phyloP scores from a whole-genome alignment of 331 rosid genomes.

The Rhamnella rubrinervis region DNA sequence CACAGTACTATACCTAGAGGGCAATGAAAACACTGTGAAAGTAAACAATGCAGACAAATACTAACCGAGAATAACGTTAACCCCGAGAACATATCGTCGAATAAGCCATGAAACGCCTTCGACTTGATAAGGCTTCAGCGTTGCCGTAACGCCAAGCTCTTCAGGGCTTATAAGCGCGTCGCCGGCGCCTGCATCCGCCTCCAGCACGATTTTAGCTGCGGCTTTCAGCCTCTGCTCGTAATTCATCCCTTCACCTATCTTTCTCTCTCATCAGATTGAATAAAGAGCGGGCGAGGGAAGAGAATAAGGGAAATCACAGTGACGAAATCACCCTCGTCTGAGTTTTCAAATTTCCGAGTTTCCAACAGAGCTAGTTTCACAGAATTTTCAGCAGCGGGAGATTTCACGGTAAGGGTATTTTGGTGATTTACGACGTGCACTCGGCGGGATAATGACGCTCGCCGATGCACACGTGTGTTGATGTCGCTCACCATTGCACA shows the following conservation, averaged over 20 bases:
- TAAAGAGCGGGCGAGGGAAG: not conserved
- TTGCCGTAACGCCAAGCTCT: constrained; percentile 65
- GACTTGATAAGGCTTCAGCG: constrained; percentile 77
- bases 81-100: constrained; percentile 74
- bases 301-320: not conserved
- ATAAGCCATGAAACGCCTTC: constrained; percentile 91
- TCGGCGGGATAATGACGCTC: not conserved
- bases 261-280: constrained; percentile 4
- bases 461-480: not conserved
- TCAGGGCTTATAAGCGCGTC: constrained; percentile 28
- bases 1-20: too few relatives aligned
- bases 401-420: not conserved
- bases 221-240: constrained; percentile 64
- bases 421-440: not conserved
- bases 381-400: too few relatives aligned
- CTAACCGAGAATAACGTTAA: constrained; percentile 82
- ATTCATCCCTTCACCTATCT: constrained; percentile 22
- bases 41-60: constrained; percentile 3
- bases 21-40: constrained; percentile 1
- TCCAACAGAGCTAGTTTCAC: too few relatives aligned
- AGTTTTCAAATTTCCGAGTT: too few relatives aligned
- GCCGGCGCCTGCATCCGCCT: constrained; percentile 33
- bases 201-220: constrained; percentile 49
- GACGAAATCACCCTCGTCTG: not conserved
- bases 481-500: not conserved